Percentiles rank a stretch among this genome's conserved stretches.
Conservation (phyloP, 2,329 filamentous ascomycete genomes). For the Xylariaceae sp. region DNA sequence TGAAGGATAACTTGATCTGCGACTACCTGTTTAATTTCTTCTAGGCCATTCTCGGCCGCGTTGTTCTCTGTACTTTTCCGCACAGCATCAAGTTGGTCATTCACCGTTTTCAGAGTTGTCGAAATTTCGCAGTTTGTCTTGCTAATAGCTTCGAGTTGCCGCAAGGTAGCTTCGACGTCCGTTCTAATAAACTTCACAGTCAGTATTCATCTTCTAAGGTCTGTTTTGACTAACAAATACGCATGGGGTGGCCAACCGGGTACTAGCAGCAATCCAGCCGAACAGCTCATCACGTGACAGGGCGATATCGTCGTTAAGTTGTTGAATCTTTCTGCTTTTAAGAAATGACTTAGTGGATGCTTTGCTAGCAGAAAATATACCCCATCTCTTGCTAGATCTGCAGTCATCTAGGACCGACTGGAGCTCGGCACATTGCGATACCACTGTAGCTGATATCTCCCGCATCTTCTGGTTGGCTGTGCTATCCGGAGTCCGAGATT, state of each 20-base stretch:
- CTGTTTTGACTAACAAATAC: too few relatives aligned
- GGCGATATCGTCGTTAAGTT: neutral
- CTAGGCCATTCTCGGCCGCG: neutral
- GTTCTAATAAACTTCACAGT: neutral
- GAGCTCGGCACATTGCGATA: neutral
- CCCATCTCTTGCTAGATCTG: neutral
- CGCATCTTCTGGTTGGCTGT: neutral
- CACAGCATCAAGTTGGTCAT: neutral
- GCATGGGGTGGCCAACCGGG: neutral
- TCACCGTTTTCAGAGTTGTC: neutral
- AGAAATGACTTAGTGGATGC: neutral
- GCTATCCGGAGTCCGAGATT: neutral
- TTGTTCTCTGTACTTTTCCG: neutral
- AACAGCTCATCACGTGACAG: neutral
- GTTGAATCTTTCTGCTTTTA: neutral
- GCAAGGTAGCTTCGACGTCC: neutral
- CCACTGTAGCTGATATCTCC: neutral
- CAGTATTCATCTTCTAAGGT: too few relatives aligned
- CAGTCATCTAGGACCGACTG: neutral
- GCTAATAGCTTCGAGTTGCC: neutral
- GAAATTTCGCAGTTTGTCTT: neutral
- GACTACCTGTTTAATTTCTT: neutral
- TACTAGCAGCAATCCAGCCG: neutral
- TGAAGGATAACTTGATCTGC: conserved; percentile 2
- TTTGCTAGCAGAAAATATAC: neutral